Conservation (phyloP, 2,329 filamentous ascomycete species). For the Penicillium sp. region DNA sequence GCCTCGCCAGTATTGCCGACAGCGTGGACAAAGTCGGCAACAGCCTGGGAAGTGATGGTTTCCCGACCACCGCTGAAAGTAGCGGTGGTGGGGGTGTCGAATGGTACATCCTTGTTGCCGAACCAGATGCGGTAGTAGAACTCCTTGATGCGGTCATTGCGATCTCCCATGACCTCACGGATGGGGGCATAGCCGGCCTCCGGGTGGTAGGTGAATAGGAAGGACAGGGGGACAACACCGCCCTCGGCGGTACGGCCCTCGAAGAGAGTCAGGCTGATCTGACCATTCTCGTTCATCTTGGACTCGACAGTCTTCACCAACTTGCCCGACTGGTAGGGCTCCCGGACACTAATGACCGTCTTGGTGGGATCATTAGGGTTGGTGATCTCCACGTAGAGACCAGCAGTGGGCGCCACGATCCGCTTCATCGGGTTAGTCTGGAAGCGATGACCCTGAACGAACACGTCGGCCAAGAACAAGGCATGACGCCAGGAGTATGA, state of each 20-base stretch:
- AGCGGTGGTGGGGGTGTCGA: conserved; percentile 77
- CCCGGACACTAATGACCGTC: conserved; percentile 80
- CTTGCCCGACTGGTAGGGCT: conserved; percentile 79
- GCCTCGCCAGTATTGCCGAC: conserved; percentile 97
- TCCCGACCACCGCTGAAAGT: conserved; percentile 85
- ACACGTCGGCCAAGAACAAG: conserved; percentile 85
- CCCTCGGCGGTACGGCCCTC: conserved; percentile 87
- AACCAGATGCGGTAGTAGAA: conserved; percentile 99
- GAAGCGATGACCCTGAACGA: conserved; percentile 93
- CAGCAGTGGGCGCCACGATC: conserved; percentile 79
- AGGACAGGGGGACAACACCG: conserved; percentile 72
- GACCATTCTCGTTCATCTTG: conserved; percentile 65
- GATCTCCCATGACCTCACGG: conserved; percentile 87
- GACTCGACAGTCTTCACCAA: conserved; percentile 85
- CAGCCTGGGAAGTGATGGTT: conserved; percentile 82
- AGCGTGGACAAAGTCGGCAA: conserved; percentile 98
- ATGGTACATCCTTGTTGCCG: conserved; percentile 74
- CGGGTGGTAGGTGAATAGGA: conserved; percentile 89
- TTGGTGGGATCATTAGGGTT: conserved; percentile 75
- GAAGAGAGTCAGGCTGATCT: conserved; percentile 84
- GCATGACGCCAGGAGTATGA: conserved; percentile 91
- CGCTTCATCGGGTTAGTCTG: conserved; percentile 93
- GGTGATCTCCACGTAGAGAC: conserved; percentile 81
- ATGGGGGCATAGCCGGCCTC: conserved; percentile 97
- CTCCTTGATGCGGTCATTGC: conserved; percentile 97